A percentile compares a stretch with the other conserved stretches of the same genome.
phyloP scores from a whole-genome alignment of 1,284 basidiomycete species.

The Leccinum ponderosum region DNA sequence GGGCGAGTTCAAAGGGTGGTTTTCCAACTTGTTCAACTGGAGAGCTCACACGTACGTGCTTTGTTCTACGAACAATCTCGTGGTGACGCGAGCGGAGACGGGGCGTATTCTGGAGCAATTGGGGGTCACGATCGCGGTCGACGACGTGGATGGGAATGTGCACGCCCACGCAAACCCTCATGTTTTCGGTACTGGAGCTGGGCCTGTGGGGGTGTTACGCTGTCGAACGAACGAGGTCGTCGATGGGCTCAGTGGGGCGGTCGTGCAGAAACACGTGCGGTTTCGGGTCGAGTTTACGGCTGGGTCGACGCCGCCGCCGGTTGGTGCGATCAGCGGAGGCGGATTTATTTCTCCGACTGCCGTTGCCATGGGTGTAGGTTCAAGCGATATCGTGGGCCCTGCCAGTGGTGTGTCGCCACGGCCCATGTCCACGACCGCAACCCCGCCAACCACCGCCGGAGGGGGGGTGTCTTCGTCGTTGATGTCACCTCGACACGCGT shows the following conservation, averaged over 20 bases:
- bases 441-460: conserved; percentile 10
- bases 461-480: conserved; percentile 13
- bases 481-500: conserved; percentile 32
- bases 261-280: conserved; percentile 56
- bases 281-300: conserved; percentile 67
- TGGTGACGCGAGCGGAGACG: conserved; percentile 64
- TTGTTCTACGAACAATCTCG: conserved; percentile 65
- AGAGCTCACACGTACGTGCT: conserved; percentile 65
- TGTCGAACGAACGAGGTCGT: conserved; percentile 66
- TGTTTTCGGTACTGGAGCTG: background rate
- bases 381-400: conserved; percentile 1
- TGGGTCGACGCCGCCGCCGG: conserved; percentile 25
- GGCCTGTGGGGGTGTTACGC: conserved; percentile 45
- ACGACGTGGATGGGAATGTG: conserved; percentile 44
- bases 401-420: background rate
- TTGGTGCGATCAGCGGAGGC: conserved; percentile 17
- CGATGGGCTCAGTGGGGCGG: conserved; percentile 41
- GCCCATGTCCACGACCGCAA: background rate
- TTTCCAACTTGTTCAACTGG: conserved; percentile 79
- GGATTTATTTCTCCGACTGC: conserved; percentile 13
- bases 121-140: conserved; percentile 58
- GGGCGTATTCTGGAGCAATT: conserved; percentile 66
- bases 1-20: conserved; percentile 83
- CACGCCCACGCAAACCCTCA: conserved; percentile 5
- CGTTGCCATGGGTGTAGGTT: background rate